Evolutionary conservation across 257 asterid species (phyloP).

Genomic region (Nicotiana sylvestris): DNA sequence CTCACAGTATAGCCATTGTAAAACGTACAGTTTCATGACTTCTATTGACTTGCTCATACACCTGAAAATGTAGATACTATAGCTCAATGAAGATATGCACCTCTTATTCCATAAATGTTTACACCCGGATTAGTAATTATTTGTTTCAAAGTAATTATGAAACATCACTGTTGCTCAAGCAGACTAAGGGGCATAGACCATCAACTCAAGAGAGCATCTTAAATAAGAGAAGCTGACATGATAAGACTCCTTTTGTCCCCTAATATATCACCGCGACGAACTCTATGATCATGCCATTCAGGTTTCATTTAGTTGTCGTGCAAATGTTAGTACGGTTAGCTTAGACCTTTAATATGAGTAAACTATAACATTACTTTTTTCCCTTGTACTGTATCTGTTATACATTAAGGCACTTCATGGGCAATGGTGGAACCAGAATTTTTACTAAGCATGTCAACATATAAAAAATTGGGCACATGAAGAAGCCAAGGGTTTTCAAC

Average conservation of each 20-base stretch:
- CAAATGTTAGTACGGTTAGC: not conserved
- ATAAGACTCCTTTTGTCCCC: not conserved
- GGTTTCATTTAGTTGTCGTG: not conserved
- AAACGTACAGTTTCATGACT: not conserved
- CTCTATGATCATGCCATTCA: not conserved
- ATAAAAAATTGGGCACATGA: too few relatives aligned
- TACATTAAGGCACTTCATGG: not conserved
- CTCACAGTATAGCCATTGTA: not conserved
- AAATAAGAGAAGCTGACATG: not conserved
- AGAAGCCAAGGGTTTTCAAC: too few relatives aligned
- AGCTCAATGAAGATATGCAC: not conserved
- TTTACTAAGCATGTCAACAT: too few relatives aligned
- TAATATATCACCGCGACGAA: not conserved
- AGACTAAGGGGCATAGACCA: not conserved
- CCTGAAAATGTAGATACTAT: not conserved
- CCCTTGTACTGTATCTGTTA: not conserved
- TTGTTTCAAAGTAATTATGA: not conserved
- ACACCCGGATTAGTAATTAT: not conserved
- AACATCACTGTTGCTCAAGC: not conserved
- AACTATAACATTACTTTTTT: not conserved
- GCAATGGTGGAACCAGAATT: too few relatives aligned
- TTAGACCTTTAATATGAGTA: not conserved
- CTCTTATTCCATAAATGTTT: not conserved
- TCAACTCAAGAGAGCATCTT: not conserved
- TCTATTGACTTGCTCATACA: not conserved